Conservation (phyloP, 495 filamentous ascomycete species). For the Geopyxis carbonaria region DNA sequence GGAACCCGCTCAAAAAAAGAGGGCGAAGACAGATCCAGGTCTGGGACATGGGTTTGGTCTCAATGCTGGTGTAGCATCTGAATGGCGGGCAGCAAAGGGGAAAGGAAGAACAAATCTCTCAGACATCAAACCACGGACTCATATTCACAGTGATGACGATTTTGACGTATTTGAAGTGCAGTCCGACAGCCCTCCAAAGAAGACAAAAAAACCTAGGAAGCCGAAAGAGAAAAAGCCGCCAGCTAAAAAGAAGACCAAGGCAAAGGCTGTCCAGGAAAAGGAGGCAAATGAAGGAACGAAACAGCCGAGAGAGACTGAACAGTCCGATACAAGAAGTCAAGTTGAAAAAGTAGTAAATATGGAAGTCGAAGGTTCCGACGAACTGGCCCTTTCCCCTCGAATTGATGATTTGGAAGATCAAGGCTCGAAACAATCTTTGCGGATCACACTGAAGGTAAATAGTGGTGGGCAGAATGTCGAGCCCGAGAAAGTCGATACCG, state of each 20-base stretch:
- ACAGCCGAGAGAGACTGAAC: too few species aligned
- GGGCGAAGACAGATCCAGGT: neutral
- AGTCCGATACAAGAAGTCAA: too few species aligned
- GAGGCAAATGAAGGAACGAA: too few species aligned
- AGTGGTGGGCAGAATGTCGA: too few species aligned
- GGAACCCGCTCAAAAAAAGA: neutral
- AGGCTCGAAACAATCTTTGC: too few species aligned
- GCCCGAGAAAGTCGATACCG: too few species aligned
- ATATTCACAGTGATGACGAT: conserved; percentile 1
- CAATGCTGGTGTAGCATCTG: conserved; percentile 2
- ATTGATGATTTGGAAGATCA: too few species aligned
- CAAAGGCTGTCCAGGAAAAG: neutral
- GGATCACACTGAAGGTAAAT: too few species aligned
- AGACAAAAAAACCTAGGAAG: neutral
- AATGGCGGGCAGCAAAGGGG: conserved; percentile 5
- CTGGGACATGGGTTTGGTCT: neutral
- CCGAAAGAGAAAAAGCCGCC: neutral
- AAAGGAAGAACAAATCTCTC: conserved; percentile 3
- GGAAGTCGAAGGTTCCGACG: too few species aligned
- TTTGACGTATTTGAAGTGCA: neutral
- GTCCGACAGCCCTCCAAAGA: too few species aligned
- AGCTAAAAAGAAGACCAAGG: conserved; percentile 1
- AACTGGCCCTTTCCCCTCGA: too few species aligned
- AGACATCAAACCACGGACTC: neutral
- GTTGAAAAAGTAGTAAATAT: too few species aligned